phyloP scores from a whole-genome alignment of 768 basidiomycete species.

The Rhodotorula kratochvilovae region DNA sequence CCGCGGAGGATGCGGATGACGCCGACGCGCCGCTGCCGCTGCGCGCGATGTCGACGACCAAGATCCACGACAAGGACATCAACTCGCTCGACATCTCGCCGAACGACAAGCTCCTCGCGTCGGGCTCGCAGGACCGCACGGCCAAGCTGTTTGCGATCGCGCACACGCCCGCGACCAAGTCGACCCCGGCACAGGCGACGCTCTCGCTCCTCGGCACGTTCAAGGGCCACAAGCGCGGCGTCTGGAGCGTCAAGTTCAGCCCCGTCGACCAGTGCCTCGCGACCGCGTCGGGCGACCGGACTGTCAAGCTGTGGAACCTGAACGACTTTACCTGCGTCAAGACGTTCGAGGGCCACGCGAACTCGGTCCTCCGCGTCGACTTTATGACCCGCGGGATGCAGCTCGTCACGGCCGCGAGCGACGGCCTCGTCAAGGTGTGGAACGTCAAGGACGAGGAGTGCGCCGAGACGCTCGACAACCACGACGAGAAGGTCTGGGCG shows the following conservation, averaged over 20 bases:
- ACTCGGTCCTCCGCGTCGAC: slow-evolving; percentile 88
- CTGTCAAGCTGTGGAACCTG: slow-evolving; percentile 86
- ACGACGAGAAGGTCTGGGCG: slow-evolving; percentile 99
- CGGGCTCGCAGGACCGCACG: slow-evolving; percentile 92
- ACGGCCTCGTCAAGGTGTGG: slow-evolving; percentile 95
- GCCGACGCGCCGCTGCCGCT: slow-evolving; percentile 39
- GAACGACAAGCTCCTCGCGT: slow-evolving; percentile 79
- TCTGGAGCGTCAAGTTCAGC: slow-evolving; percentile 90
- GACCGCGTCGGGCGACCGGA: slow-evolving; percentile 91
- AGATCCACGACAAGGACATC: slow-evolving; percentile 97
- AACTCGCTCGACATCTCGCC: slow-evolving; percentile 90
- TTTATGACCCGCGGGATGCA: slow-evolving; percentile 79
- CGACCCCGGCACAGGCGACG: slow-evolving; percentile 57
- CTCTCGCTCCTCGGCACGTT: slow-evolving; percentile 76
- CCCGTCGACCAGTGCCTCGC: slow-evolving; percentile 76
- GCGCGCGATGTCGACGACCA: slow-evolving; percentile 70
- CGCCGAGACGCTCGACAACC: slow-evolving; percentile 83
- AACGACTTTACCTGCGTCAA: slow-evolving; percentile 86
- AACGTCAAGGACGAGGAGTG: slow-evolving; percentile 84
- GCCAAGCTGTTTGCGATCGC: slow-evolving; percentile 82
- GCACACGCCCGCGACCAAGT: slow-evolving; percentile 50
- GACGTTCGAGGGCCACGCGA: slow-evolving; percentile 97
- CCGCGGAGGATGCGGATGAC: slow-evolving; percentile 36
- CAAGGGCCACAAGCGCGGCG: slow-evolving; percentile 93
- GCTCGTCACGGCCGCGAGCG: slow-evolving; percentile 82